A percentile compares a stretch with the other conserved stretches of the same genome.
These are phyloP conservation scores for Rhodomyrtus psidioides DNA, from an alignment of 441 rosid species.

Conservation along the genomic window DNA sequence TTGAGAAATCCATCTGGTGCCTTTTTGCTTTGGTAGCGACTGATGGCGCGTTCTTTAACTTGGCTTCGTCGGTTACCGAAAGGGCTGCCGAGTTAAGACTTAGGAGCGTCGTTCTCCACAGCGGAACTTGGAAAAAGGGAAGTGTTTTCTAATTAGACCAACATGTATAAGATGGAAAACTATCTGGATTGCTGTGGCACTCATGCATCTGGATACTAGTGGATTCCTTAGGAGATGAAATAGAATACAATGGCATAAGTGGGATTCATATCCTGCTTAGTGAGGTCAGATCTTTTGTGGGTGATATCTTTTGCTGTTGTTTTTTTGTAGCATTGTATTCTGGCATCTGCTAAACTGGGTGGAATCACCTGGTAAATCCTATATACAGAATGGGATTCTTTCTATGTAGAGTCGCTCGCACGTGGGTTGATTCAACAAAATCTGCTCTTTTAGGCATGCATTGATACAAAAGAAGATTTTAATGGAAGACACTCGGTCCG, in stretches of 20 bases:
- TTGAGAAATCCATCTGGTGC: not conserved
- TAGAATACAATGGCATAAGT: not conserved
- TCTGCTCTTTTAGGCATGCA: not conserved
- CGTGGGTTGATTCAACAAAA: not conserved
- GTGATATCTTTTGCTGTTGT: not conserved
- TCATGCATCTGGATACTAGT: not conserved
- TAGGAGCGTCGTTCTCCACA: not conserved
- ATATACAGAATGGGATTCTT: not conserved
- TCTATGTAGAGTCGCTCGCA: not conserved
- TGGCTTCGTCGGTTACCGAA: accelerated
- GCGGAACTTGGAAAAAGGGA: not conserved
- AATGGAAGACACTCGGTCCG: not conserved
- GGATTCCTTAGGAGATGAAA: not conserved
- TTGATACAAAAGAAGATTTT: not conserved
- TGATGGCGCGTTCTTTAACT: not conserved
- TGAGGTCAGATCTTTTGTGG: not conserved
- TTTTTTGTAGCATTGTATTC: not conserved
- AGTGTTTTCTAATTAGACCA: not conserved
- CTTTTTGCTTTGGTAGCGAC: not conserved
- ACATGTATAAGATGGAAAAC: not conserved
- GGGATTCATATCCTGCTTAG: not conserved
- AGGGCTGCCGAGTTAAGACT: not conserved
- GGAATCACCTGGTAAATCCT: not conserved
- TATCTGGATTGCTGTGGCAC: not conserved
- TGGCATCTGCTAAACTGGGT: not conserved